Evolutionary conservation across 2,329 filamentous ascomycete genomes (phyloP).

Genomic region (Talaromyces verruculosus): DNA sequence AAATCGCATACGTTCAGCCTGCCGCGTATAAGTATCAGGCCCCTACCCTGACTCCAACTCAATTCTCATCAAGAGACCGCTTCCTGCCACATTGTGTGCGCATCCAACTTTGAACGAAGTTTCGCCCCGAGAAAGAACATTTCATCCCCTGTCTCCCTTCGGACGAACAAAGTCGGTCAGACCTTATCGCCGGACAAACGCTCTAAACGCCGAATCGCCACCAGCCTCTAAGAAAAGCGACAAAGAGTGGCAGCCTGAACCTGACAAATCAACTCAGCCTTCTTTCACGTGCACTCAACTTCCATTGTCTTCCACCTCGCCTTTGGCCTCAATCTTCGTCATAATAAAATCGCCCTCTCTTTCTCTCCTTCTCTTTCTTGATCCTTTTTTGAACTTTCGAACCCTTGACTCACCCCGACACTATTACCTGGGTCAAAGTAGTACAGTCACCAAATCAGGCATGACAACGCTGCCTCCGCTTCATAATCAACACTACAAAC

Average conservation of each 20-base stretch:
- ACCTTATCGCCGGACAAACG: conserved; percentile 19
- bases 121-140: background rate
- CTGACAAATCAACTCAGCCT: conserved; percentile 30
- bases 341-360: conserved; percentile 24
- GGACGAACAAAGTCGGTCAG: conserved; percentile 6
- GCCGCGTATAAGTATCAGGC: conserved; percentile 5
- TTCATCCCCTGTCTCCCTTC: background rate
- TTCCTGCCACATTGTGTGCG: background rate
- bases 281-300: conserved; percentile 22
- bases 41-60: background rate
- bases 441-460: background rate
- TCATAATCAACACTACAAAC: conserved; percentile 17
- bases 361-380: background rate
- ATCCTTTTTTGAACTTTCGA: background rate
- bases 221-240: conserved; percentile 13
- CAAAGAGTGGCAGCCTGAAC: conserved; percentile 14
- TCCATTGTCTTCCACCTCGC: conserved; percentile 33
- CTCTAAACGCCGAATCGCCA: conserved; percentile 22
- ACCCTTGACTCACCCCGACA: background rate
- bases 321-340: conserved; percentile 27
- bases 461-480: conserved; percentile 21
- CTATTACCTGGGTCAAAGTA: background rate
- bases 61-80: background rate
- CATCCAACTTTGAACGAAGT: background rate
- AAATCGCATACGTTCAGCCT: conserved; percentile 1